Percentiles rank a stretch among this genome's conserved stretches.
phyloP scores from a whole-genome alignment of 257 asterid species.

The Salvia miltiorrhiza region DNA sequence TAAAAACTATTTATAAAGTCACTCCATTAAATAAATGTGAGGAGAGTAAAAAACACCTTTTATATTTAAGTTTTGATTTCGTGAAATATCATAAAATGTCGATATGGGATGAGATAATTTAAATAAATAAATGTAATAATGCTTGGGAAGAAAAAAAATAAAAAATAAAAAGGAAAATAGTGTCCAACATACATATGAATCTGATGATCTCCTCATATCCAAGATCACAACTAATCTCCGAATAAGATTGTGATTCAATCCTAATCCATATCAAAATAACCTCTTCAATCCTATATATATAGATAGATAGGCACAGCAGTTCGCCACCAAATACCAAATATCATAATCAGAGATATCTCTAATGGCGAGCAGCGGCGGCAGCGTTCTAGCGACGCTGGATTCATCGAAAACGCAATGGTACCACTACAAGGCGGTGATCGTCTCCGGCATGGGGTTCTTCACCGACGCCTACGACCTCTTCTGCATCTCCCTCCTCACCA shows the following conservation, averaged over 20 bases:
- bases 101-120: too few species aligned
- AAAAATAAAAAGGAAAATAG: too few species aligned
- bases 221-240: background rate
- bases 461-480: conserved; percentile 31
- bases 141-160: too few species aligned
- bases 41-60: too few species aligned
- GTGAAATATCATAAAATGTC: too few species aligned
- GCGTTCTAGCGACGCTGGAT: conserved; percentile 8
- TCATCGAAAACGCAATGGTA: conserved; percentile 24
- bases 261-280: background rate
- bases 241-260: background rate
- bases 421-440: conserved; percentile 20
- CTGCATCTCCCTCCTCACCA: conserved; percentile 27
- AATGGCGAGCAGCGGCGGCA: background rate
- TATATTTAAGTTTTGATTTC: too few species aligned
- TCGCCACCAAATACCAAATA: background rate
- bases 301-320: background rate
- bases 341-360: background rate
- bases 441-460: conserved; percentile 33
- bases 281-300: background rate
- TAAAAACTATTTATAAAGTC: too few species aligned
- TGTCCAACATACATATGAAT: too few species aligned
- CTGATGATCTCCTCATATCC: too few species aligned
- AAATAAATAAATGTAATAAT: too few species aligned
- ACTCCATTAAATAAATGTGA: too few species aligned